Base-by-base conservation (phyloP, 192 early-diverging fungal genomes). In the Gamsiella multidivaricata region DNA sequence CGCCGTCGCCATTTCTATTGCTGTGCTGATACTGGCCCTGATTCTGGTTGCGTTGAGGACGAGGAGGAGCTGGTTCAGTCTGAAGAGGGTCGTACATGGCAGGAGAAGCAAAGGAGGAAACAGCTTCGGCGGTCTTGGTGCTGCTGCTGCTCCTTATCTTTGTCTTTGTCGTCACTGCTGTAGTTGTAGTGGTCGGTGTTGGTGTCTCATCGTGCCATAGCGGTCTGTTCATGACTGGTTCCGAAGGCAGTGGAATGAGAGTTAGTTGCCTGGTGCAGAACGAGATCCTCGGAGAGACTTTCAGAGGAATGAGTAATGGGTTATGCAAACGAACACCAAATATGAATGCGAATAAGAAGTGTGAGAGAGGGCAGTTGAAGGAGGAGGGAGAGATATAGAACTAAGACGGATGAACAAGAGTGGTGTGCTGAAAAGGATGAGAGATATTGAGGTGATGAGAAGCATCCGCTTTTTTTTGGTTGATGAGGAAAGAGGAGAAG, bases 201-300 rank as follows among this genome's bases (percentile, higher is more conserved):
- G 39, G 25, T 45, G 58, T 42, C 34, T 17, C 18, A 23, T 22
- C 50, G 28, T 50, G 42, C 28, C 10, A 52, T 0, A 22, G 26
- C 22, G 28, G 41, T n/a, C 26, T 49, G n/a, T 51, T 1, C 34
- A 33, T 39, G 41, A 18, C 41, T 59, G 57, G 57, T 59, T 22
- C 34, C 39, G 39, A 59, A 33, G 39, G 39, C 14, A 14, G 39
- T 10, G 39, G 14, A 14, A 41, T 7, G 39, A 41, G 39, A 41
- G 39, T 41, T 43, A 32, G 3, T 3, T 3, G 49, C 37, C 32
- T 69, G 57, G 67, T 69, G 67, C 57, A 59, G 67, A 69, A 50
- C 49, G 34, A 36, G 55, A 69, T 47, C 67, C 47, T 53, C 25
- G 17, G 50, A 29, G 53, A 32, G 29, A 8, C 8, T 54, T 47